phyloP scores from a whole-genome alignment of 257 asterid genomes.

The Salvia splendens region DNA sequence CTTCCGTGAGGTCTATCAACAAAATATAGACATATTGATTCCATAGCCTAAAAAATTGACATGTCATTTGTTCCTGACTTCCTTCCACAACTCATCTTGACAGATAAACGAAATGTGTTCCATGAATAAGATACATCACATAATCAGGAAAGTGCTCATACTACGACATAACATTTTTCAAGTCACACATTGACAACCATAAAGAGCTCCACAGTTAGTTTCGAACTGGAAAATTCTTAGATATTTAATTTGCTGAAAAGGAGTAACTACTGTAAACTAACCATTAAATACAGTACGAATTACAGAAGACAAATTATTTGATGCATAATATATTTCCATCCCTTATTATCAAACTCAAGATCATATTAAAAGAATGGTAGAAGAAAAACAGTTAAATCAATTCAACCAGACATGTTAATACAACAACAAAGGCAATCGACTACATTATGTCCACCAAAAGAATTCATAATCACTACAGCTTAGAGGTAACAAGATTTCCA shows the following conservation, averaged over 20 bases:
- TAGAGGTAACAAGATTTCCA: not conserved
- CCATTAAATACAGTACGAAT: no score
- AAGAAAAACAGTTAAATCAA: not conserved
- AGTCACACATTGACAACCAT: not conserved
- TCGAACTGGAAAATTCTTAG: not conserved
- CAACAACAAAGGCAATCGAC: not conserved
- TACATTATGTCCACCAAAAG: constrained; percentile 6
- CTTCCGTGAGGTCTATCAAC: not conserved
- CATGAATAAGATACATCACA: not conserved
- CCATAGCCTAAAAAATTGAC: not conserved
- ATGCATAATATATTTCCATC: no score
- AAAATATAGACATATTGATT: not conserved
- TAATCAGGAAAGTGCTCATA: not conserved
- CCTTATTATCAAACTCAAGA: no score
- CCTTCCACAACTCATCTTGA: not conserved
- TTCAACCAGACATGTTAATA: not conserved
- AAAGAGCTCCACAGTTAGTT: not conserved
- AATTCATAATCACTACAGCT: constrained; percentile 7
- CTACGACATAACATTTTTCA: not conserved
- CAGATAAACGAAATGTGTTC: no score
- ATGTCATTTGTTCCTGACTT: not conserved
- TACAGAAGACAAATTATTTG: no score
- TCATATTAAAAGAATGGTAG: no score
- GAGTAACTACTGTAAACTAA: not conserved
- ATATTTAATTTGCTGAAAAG: not conserved